Conservation (phyloP, 2,329 filamentous ascomycete genomes). For the Fusarium buharicum region DNA sequence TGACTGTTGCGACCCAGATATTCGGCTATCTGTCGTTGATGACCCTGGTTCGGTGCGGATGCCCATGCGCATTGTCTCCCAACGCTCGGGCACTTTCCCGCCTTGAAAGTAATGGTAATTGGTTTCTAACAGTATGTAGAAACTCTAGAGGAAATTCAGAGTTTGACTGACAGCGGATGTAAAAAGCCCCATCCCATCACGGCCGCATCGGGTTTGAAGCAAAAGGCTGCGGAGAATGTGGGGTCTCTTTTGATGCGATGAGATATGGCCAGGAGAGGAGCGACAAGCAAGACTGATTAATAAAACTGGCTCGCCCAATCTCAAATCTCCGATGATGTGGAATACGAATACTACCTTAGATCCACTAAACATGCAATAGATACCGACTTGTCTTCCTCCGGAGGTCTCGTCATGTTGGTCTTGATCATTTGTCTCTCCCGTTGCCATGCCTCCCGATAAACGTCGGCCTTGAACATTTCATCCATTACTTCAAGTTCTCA, state of each 20-base stretch:
- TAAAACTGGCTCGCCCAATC: background rate
- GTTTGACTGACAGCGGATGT: constrained; percentile 10
- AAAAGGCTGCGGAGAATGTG: constrained; percentile 12
- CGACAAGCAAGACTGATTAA: background rate
- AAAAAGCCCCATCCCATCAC: constrained; percentile 13
- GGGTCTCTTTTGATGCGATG: constrained; percentile 6
- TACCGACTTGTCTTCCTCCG: background rate
- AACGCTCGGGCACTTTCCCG: background rate
- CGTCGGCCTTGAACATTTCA: background rate
- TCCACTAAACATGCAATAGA: background rate
- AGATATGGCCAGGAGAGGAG: too few species aligned
- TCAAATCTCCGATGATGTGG: background rate
- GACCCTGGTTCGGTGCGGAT: background rate
- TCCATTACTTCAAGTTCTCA: background rate
- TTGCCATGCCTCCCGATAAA: background rate
- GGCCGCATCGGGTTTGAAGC: constrained; percentile 17
- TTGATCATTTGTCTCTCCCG: too few species aligned
- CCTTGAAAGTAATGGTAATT: background rate
- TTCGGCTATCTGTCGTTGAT: background rate
- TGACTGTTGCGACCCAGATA: background rate
- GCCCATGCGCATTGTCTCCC: background rate
- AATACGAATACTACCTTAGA: background rate
- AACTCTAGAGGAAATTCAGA: background rate
- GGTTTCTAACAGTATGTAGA: background rate
- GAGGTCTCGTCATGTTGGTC: background rate